Conservation (phyloP, 495 filamentous ascomycete species). For the Tuber magnatum region DNA sequence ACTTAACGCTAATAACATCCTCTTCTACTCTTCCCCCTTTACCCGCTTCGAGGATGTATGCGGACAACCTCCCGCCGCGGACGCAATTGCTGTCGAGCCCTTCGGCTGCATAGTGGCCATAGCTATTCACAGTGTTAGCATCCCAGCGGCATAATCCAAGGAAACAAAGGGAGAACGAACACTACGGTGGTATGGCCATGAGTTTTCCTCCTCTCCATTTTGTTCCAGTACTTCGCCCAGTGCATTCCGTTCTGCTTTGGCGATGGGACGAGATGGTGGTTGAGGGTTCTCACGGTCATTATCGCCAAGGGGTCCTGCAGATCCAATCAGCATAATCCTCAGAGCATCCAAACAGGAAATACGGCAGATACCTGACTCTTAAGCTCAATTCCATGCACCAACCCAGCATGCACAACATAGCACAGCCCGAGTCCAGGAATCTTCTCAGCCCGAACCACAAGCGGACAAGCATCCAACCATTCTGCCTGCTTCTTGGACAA, state of each 20-base stretch:
- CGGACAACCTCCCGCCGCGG: constrained; percentile 64
- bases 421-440: constrained; percentile 55
- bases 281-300: constrained; percentile 86
- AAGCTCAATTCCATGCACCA: constrained; percentile 65
- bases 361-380: constrained; percentile 43
- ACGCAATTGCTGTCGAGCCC: constrained; percentile 75
- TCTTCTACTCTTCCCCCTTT: constrained; percentile 3
- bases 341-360: not conserved
- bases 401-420: constrained; percentile 73
- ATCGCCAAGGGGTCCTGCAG: constrained; percentile 68
- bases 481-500: constrained; percentile 55
- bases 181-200: constrained; percentile 26
- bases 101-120: constrained; percentile 74
- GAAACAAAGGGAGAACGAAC: constrained; percentile 13
- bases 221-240: constrained; percentile 52
- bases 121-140: constrained; percentile 45
- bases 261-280: constrained; percentile 28
- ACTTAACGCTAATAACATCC: constrained; percentile 22
- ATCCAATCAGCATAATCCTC: not conserved
- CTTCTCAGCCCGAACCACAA: constrained; percentile 63
- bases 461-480: constrained; percentile 65
- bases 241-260: constrained; percentile 20
- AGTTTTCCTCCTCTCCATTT: constrained; percentile 33
- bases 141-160: not conserved
- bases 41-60: constrained; percentile 51